Percentiles rank a stretch among this genome's conserved stretches.
phyloP scores from a whole-genome alignment of 2,329 filamentous ascomycete genomes.

The Metarhizium robertsii region DNA sequence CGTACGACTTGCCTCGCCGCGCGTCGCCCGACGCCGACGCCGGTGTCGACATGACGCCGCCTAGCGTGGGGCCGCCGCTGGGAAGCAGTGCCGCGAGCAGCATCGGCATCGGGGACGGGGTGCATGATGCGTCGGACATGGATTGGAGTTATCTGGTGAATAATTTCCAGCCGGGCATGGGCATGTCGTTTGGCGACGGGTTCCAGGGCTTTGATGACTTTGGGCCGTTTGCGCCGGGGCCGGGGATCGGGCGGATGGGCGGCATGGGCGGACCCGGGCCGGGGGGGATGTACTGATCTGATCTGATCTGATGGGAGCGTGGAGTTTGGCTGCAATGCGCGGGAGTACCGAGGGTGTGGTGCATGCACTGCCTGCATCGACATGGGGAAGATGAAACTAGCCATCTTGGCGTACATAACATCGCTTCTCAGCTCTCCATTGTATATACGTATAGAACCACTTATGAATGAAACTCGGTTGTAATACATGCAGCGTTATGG shows the following conservation, averaged over 20 bases:
- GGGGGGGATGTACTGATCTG: neutral
- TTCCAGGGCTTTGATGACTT: conserved; percentile 22
- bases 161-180: conserved; percentile 26
- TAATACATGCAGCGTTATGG: too few species aligned
- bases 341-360: too few species aligned
- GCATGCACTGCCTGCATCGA: too few species aligned
- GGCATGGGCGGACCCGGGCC: conserved; percentile 8
- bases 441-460: too few species aligned
- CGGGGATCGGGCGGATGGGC: conserved; percentile 10
- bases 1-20: conserved; percentile 9
- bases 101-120: conserved; percentile 8
- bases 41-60: conserved; percentile 20
- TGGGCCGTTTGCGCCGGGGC: conserved; percentile 11
- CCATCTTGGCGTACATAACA: too few species aligned
- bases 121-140: conserved; percentile 28
- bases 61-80: conserved; percentile 8
- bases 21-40: neutral
- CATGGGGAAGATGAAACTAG: too few species aligned
- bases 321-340: neutral
- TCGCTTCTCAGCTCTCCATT: too few species aligned
- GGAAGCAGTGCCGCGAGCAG: conserved; percentile 7
- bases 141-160: conserved; percentile 41
- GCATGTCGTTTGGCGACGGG: conserved; percentile 13
- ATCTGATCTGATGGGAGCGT: neutral
- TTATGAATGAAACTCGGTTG: too few species aligned